Conservation (phyloP, 805 yeast species). For the Sungouiozyma ichnusensis region DNA sequence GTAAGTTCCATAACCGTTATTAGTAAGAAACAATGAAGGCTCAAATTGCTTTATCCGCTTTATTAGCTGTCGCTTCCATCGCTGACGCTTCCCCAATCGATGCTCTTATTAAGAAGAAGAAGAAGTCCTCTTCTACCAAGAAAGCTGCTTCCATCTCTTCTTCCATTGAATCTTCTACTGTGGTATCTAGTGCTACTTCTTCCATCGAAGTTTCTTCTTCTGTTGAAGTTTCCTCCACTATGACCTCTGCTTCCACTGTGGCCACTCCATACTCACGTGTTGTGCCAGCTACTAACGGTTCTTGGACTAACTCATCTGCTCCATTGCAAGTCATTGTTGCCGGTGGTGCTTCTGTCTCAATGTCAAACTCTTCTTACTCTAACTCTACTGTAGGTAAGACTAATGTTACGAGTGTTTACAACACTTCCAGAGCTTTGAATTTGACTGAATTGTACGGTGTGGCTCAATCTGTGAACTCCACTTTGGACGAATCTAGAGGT, state of each 20-base stretch:
- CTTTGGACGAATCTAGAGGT: slow-evolving; percentile 11
- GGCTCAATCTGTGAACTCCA: slow-evolving; percentile 9
- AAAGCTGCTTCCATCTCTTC: background rate
- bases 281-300: slow-evolving; percentile 1
- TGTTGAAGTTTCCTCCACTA: background rate
- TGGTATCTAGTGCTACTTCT: background rate
- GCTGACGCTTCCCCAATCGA: slow-evolving; percentile 13
- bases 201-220: background rate
- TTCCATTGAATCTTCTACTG: background rate
- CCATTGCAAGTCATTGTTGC: slow-evolving; percentile 15
- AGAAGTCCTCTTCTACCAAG: background rate
- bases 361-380: slow-evolving; percentile 7
- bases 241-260: background rate
- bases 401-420: slow-evolving; percentile 11
- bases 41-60: slow-evolving; percentile 6
- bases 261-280: background rate
- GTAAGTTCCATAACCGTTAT: too few species aligned
- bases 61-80: slow-evolving; percentile 8
- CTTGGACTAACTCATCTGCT: slow-evolving; percentile 4
- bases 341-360: slow-evolving; percentile 13
- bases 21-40: slow-evolving; percentile 9
- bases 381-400: slow-evolving; percentile 1
- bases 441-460: slow-evolving; percentile 16
- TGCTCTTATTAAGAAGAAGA: slow-evolving; percentile 2
- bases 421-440: slow-evolving; percentile 15